Percentiles rank a stretch among this genome's conserved stretches.
These are phyloP conservation scores for Fusarium longipes DNA, from an alignment of 2,329 filamentous ascomycete species.

Conservation along the genomic window DNA sequence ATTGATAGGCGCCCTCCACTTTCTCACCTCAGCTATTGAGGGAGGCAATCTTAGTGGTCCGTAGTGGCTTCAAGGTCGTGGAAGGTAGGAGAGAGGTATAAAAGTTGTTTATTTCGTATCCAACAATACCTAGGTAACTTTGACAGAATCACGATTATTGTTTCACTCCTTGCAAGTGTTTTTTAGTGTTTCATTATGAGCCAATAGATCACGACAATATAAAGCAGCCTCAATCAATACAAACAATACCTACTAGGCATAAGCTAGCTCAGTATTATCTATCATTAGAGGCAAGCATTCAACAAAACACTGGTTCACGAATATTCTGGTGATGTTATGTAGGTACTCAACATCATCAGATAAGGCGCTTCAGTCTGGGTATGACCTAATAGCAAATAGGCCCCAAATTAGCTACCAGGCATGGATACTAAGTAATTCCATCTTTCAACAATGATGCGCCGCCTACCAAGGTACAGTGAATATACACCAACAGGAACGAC, in stretches of 20 bases:
- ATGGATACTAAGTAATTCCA: too few species aligned
- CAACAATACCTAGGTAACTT: background rate
- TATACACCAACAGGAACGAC: background rate
- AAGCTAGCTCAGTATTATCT: too few species aligned
- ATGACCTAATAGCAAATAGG: background rate
- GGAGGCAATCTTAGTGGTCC: constrained; percentile 3
- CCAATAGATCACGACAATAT: background rate
- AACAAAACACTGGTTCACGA: background rate
- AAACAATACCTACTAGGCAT: background rate
- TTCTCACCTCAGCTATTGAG: constrained; percentile 6
- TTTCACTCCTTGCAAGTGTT: too few species aligned
- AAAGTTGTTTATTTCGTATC: background rate
- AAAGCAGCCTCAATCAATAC: background rate
- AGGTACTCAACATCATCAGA: background rate
- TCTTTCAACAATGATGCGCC: too few species aligned
- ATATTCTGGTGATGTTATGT: background rate
- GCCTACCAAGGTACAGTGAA: too few species aligned
- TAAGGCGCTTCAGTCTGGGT: background rate
- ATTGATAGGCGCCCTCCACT: background rate
- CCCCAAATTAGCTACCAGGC: background rate
- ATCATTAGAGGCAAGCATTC: background rate
- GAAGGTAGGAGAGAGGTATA: background rate
- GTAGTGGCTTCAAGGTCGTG: background rate
- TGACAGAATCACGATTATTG: too few species aligned
- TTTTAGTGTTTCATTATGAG: too few species aligned